Evolutionary conservation across 164 flowering plant species (phyloP).

Genomic region (Piper betle): DNA sequence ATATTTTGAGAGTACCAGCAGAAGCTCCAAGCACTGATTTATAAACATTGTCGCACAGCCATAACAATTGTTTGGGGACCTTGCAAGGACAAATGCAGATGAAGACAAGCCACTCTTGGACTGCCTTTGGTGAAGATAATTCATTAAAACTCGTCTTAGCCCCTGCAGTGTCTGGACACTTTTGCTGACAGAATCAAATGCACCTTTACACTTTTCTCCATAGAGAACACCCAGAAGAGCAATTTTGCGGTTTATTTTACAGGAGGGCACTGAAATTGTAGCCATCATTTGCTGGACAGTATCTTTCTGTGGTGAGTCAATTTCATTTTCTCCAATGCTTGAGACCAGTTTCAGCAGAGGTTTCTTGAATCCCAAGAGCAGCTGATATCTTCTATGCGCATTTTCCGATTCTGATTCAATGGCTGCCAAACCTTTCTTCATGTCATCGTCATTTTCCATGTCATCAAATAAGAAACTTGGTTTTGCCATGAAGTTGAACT

Average conservation of each 20-base stretch:
- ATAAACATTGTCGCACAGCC: slow-evolving; percentile 97
- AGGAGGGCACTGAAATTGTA: slow-evolving; percentile 93
- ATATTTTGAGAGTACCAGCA: slow-evolving; percentile 78
- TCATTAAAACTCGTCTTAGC: slow-evolving; percentile 86
- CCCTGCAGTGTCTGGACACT: slow-evolving; percentile 99
- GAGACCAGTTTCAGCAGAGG: slow-evolving; percentile 94
- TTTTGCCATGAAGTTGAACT: slow-evolving; percentile 96
- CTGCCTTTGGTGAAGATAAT: slow-evolving; percentile 74
- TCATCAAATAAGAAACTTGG: slow-evolving; percentile 94
- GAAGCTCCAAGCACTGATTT: slow-evolving; percentile 86
- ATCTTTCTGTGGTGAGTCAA: slow-evolving; percentile 97
- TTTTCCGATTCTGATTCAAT: slow-evolving; percentile 98
- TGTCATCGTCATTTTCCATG: slow-evolving; percentile 99
- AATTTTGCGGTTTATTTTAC: slow-evolving; percentile 93
- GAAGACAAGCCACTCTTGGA: slow-evolving; percentile 34
- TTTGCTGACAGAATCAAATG: slow-evolving; percentile 99
- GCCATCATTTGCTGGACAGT: slow-evolving; percentile 99
- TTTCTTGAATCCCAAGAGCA: slow-evolving; percentile 93
- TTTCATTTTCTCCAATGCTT: slow-evolving; percentile 95
- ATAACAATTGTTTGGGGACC: slow-evolving; percentile 91
- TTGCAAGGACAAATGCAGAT: slow-evolving; percentile 56
- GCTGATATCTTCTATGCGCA: slow-evolving; percentile 98
- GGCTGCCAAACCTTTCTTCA: slow-evolving; percentile 95
- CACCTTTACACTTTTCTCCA: slow-evolving; percentile 99
- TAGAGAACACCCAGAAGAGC: slow-evolving; percentile 99